Conservation (phyloP, 305 asterid genomes). For the Fraxinus nigra region DNA sequence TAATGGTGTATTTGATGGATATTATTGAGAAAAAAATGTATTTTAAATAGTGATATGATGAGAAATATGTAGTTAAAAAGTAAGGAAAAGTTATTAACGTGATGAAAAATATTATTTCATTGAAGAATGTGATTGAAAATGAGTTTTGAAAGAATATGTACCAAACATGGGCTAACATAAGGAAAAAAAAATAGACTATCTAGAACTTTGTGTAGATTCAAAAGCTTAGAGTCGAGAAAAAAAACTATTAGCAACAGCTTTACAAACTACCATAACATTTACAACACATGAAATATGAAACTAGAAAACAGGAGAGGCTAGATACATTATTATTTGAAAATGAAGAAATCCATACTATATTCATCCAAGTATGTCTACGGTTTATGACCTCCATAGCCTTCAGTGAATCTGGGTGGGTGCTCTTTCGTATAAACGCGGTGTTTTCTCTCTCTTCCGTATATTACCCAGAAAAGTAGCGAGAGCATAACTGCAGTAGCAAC, state of each 20-base stretch:
- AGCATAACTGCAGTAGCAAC: constrained; percentile 69
- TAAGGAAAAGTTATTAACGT: no score
- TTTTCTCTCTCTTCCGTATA: constrained; percentile 76
- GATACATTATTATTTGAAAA: background rate
- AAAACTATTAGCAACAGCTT: background rate
- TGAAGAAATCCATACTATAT: background rate
- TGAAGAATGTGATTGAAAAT: no score
- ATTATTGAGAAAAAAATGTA: no score
- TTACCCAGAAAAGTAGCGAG: constrained; percentile 74
- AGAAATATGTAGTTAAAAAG: no score
- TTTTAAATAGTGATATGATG: no score
- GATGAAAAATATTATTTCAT: no score
- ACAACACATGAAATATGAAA: constrained; percentile 8
- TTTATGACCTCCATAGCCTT: constrained; percentile 35
- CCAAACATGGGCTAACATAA: no score
- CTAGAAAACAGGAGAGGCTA: background rate
- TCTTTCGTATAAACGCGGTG: constrained; percentile 76
- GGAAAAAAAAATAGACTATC: no score
- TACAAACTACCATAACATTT: background rate
- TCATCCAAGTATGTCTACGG: constrained; percentile 22
- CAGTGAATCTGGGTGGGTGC: constrained; percentile 33
- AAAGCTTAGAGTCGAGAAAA: background rate
- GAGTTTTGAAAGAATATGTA: no score
- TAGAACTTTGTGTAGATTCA: no score
- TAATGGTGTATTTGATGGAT: no score